A percentile compares a stretch with the other conserved stretches of the same genome.
Evolutionary conservation across 2,329 filamentous ascomycete species (phyloP).

Genomic region (Diatrype stigma): DNA sequence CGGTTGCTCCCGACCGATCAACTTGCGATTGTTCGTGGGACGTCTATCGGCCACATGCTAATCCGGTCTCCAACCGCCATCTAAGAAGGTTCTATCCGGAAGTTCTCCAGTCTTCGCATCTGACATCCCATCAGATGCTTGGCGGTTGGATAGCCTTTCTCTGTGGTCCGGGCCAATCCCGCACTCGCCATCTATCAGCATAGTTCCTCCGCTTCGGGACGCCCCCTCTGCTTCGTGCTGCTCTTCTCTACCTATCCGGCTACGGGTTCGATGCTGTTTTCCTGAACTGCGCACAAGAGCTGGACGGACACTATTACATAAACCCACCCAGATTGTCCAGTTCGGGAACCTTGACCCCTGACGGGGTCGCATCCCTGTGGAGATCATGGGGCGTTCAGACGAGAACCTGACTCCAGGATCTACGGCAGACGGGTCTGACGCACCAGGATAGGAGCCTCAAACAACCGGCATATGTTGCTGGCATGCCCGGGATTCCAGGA

Average conservation of each 20-base stretch:
- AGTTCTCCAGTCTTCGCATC: too few species aligned
- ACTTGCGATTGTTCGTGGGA: background rate
- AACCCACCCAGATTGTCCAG: background rate
- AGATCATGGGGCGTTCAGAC: conserved; percentile 1
- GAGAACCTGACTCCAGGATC: background rate
- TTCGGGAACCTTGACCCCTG: background rate
- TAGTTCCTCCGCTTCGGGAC: background rate
- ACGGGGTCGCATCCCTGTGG: background rate
- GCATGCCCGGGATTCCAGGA: background rate
- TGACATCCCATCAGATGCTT: too few species aligned
- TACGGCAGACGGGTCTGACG: background rate
- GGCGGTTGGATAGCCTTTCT: too few species aligned
- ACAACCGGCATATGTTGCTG: background rate
- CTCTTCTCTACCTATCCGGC: background rate
- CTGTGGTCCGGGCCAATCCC: too few species aligned
- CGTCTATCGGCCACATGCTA: background rate
- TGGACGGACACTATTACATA: background rate
- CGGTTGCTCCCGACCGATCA: background rate
- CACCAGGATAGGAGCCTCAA: background rate
- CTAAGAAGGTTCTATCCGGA: too few species aligned
- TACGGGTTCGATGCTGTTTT: background rate
- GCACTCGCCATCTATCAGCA: background rate
- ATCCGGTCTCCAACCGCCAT: background rate
- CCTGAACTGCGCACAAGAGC: too few species aligned
- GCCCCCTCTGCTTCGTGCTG: background rate